Conservation (phyloP, 2,329 filamentous ascomycete genomes). For the Pseudopyricularia cyperi region DNA sequence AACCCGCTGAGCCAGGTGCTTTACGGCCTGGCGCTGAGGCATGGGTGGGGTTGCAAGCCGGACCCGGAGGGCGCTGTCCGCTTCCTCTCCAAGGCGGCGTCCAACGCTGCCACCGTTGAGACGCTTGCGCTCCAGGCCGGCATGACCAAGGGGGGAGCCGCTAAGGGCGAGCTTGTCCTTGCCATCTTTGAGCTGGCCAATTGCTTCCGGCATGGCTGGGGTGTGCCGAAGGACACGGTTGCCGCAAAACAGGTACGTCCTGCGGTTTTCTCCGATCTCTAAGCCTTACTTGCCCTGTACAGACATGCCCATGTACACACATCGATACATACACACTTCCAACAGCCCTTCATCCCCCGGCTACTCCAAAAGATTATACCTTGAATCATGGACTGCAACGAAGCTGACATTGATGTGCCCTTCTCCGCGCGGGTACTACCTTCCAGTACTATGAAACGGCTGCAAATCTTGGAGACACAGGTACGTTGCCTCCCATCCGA, state of each 20-base stretch:
- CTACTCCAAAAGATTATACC: neutral
- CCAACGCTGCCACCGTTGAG: conserved; percentile 81
- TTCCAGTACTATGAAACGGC: conserved; percentile 88
- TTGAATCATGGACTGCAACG: neutral
- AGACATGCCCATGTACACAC: neutral
- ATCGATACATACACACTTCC: neutral
- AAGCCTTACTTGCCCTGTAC: neutral
- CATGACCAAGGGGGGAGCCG: conserved; percentile 82
- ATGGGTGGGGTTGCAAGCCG: conserved; percentile 80
- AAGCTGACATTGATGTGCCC: neutral
- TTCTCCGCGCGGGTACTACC: neutral
- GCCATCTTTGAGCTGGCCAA: conserved; percentile 93
- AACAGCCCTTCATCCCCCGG: neutral
- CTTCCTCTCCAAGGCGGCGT: conserved; percentile 78
- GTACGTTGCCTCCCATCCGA: conserved; percentile 24
- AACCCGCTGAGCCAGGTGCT: conserved; percentile 92
- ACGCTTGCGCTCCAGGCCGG: conserved; percentile 73
- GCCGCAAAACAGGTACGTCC: conserved; percentile 59
- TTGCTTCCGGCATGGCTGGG: conserved; percentile 91
- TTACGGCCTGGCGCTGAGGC: conserved; percentile 84
- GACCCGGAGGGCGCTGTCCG: conserved; percentile 62
- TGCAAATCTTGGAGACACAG: conserved; percentile 85
- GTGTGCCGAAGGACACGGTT: conserved; percentile 70
- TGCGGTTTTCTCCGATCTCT: neutral
- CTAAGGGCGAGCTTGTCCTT: conserved; percentile 90